Conservation (phyloP, 176 grass and related monocot species). For the Ananas comosus region DNA sequence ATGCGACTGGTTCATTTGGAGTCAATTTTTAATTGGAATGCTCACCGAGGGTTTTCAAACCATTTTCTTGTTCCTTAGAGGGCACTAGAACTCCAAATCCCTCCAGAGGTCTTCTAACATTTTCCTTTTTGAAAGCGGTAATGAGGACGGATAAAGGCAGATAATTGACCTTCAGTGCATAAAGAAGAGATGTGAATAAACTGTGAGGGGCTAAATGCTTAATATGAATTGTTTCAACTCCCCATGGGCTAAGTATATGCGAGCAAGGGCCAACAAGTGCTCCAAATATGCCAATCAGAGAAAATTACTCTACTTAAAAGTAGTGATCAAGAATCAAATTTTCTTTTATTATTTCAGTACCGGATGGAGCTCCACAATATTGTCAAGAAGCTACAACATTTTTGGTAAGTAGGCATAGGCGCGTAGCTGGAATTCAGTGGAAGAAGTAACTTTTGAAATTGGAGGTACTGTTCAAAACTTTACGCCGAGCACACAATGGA, state of each 20-base stretch:
- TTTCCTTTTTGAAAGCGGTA: conserved; percentile 90
- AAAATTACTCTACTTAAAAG: too few species aligned
- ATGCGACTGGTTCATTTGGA: background rate
- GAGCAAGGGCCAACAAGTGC: too few species aligned
- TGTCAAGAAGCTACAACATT: too few species aligned
- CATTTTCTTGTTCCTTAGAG: conserved; percentile 90
- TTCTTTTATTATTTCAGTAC: too few species aligned
- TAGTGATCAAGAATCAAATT: too few species aligned
- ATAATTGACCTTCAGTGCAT: conserved; percentile 61
- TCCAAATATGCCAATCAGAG: too few species aligned
- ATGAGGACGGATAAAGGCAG: conserved; percentile 78
- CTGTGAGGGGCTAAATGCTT: background rate
- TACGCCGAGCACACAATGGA: too few species aligned
- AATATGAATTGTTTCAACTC: background rate
- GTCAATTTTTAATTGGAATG: conserved; percentile 9
- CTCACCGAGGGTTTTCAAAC: conserved; percentile 80
- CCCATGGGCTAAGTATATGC: background rate
- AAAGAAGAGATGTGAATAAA: conserved; percentile 1
- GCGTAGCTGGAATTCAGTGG: too few species aligned
- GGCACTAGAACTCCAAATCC: conserved; percentile 94
- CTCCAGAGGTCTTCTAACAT: conserved; percentile 74
- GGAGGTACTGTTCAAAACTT: too few species aligned
- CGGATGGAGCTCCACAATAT: too few species aligned
- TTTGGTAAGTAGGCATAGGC: too few species aligned
- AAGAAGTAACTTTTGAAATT: too few species aligned